These are phyloP conservation scores for Pleomassaria siparia DNA, from an alignment of 2,329 filamentous ascomycete genomes.

Conservation along the genomic window DNA sequence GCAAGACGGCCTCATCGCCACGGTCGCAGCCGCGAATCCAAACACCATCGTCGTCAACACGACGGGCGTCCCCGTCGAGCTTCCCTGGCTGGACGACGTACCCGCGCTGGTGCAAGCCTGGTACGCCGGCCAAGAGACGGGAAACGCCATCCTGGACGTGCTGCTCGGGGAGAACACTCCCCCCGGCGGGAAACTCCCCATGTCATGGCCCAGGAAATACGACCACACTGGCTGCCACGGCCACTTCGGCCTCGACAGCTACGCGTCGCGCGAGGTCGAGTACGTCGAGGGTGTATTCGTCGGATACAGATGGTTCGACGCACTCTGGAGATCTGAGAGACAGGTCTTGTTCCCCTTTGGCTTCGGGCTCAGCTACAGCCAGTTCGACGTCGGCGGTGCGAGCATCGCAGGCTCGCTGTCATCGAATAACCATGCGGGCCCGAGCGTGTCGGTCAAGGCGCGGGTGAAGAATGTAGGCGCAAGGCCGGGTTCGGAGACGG, in stretches of 20 bases:
- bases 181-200: slow-evolving; percentile 86
- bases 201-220: slow-evolving; percentile 71
- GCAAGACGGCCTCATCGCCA: slow-evolving; percentile 56
- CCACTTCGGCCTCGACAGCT: slow-evolving; percentile 40
- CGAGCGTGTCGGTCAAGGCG: slow-evolving; percentile 56
- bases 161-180: slow-evolving; percentile 75
- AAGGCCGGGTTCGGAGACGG: slow-evolving; percentile 61
- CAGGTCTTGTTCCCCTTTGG: slow-evolving; percentile 38
- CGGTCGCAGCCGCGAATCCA: slow-evolving; percentile 55
- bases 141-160: slow-evolving; percentile 42
- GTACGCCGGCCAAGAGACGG: slow-evolving; percentile 43
- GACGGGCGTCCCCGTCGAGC: slow-evolving; percentile 41
- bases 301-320: slow-evolving; percentile 58
- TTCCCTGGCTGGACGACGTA: slow-evolving; percentile 46
- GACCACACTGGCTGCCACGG: slow-evolving; percentile 64
- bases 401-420: slow-evolving; percentile 51
- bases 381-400: slow-evolving; percentile 23
- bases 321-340: slow-evolving; percentile 13
- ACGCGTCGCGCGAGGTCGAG: slow-evolving; percentile 49
- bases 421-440: slow-evolving; percentile 41
- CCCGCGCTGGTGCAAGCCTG: slow-evolving; percentile 45
- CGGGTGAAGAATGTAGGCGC: slow-evolving; percentile 58
- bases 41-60: slow-evolving; percentile 56
- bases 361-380: slow-evolving; percentile 42
- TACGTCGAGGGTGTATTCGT: slow-evolving; percentile 56